Evolutionary conservation across 208 protist species (phyloP), one percentile per base, ranked within the genome.

Genomic region (Hexamita inflata): DNA sequence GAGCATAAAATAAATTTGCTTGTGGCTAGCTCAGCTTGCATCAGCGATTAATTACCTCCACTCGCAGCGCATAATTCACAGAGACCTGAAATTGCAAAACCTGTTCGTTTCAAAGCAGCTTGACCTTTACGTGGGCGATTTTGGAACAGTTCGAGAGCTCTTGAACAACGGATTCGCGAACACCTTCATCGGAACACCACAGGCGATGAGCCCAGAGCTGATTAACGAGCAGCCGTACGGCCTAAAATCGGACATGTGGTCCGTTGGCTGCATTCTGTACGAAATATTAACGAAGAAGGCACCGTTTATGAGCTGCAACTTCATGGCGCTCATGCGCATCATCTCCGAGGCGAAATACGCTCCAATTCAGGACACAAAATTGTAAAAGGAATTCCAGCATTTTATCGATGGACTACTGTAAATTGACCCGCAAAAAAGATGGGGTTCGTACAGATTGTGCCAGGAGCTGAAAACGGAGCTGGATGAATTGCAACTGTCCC

Each of bases 201-300:
- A 73, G 26, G 83, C 83, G 45, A 78, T 85, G 45, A 67, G 70
- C 2, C 82, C 82, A 40, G 82, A 85, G 41, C 0, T 85, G 13
- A 45, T 73, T n/a, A 24, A 32, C 7, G 76, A 61, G 35, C 13
- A 75, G 49, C 74, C 76, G 7, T 85, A 85, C 70, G 59, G 79
- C 41, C 4, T 67, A 2, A 80, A 78, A 61, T 53, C 39, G 9
- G 82, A 85, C 67, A 30, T 83, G 0, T 85, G 82, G 82, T 74
- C 80, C 28, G 64, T 85, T 28, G 82, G 82, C 29, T 78, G 78
- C 45, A 53, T 83, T 13, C 34, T 83, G 15, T 85, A 77, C 61
- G 82, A 85, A 53, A 67, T 85, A 35, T 59, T 66, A 15, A 38
- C 24, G 24, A 15, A 38, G 15, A 66, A 66, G 30, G 34, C 60